Percentiles rank a stretch among this genome's conserved stretches.
phyloP scores from a whole-genome alignment of 495 filamentous ascomycete species.

The Pseudotulostoma volvatum region DNA sequence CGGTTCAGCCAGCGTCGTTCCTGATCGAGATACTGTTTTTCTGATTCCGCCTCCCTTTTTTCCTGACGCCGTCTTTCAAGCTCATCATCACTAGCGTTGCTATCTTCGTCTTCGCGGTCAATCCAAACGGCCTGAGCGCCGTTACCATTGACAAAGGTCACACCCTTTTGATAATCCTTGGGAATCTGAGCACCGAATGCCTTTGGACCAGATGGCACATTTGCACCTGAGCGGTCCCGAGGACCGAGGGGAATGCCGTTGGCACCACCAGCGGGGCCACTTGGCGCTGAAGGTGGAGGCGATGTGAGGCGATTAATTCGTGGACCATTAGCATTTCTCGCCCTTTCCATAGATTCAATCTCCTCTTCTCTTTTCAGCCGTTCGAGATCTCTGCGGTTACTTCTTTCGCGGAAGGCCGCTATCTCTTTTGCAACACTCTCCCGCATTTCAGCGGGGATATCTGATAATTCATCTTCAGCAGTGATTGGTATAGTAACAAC shows the following conservation, averaged over 20 bases:
- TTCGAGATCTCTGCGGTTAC: constrained; percentile 74
- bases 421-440: constrained; percentile 93
- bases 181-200: constrained; percentile 56
- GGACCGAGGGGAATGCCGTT: constrained; percentile 82
- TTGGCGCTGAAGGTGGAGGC: constrained; percentile 48
- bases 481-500: constrained; percentile 83
- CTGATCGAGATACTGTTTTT: constrained; percentile 71
- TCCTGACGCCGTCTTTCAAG: constrained; percentile 55
- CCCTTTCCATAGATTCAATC: constrained; percentile 72
- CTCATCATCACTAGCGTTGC: constrained; percentile 76
- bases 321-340: constrained; percentile 47
- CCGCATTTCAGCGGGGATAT: constrained; percentile 94
- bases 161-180: constrained; percentile 63
- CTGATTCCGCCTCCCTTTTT: constrained; percentile 55
- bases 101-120: constrained; percentile 69
- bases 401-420: constrained; percentile 79
- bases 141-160: constrained; percentile 81
- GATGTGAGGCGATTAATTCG: constrained; percentile 54
- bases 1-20: constrained; percentile 82
- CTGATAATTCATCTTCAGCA: constrained; percentile 82
- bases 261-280: constrained; percentile 52
- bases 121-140: constrained; percentile 33
- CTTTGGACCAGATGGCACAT: constrained; percentile 68
- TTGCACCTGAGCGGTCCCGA: constrained; percentile 48
- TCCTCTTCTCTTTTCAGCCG: constrained; percentile 78